These are phyloP conservation scores for Pseudogymnoascus sp. DNA, from an alignment of 2,329 filamentous ascomycete genomes.

Conservation along the genomic window DNA sequence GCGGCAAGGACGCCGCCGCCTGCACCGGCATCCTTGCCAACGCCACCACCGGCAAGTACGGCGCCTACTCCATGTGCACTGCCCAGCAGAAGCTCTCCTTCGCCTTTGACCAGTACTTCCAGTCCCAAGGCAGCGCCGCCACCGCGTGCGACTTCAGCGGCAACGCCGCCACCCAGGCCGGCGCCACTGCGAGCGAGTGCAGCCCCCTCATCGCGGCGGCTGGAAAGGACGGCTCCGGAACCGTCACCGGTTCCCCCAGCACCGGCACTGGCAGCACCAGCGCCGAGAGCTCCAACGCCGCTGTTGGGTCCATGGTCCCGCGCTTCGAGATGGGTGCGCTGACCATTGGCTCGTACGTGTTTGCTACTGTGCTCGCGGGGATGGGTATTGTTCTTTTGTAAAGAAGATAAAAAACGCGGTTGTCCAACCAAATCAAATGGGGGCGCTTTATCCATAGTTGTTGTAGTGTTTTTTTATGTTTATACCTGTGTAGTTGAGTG, in stretches of 20 bases:
- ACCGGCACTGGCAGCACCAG: slow-evolving; percentile 24
- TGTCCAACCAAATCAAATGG: too few relatives aligned
- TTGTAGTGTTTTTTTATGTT: neutral
- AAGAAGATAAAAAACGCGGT: slow-evolving; percentile 1
- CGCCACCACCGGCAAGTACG: slow-evolving; percentile 61
- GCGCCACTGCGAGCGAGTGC: slow-evolving; percentile 47
- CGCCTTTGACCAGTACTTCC: slow-evolving; percentile 68
- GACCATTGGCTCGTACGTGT: slow-evolving; percentile 41
- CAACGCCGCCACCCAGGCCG: slow-evolving; percentile 48
- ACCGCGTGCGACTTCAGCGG: slow-evolving; percentile 67
- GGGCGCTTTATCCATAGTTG: neutral
- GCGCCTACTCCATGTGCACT: slow-evolving; percentile 72
- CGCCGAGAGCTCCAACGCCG: slow-evolving; percentile 28
- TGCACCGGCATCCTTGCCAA: slow-evolving; percentile 66
- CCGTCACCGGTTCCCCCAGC: slow-evolving; percentile 41
- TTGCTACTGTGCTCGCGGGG: slow-evolving; percentile 44
- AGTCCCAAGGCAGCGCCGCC: slow-evolving; percentile 43
- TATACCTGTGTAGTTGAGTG: neutral
- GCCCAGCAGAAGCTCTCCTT: slow-evolving; percentile 64
- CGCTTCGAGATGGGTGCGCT: slow-evolving; percentile 38
- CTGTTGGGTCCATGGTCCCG: slow-evolving; percentile 37
- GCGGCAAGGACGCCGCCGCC: slow-evolving; percentile 47
- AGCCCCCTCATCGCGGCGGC: slow-evolving; percentile 52
- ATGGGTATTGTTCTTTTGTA: slow-evolving; percentile 50
- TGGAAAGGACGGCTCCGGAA: slow-evolving; percentile 52